Evolutionary conservation across 768 basidiomycete species (phyloP).

Genomic region (Dacryopinax primogenitus): DNA sequence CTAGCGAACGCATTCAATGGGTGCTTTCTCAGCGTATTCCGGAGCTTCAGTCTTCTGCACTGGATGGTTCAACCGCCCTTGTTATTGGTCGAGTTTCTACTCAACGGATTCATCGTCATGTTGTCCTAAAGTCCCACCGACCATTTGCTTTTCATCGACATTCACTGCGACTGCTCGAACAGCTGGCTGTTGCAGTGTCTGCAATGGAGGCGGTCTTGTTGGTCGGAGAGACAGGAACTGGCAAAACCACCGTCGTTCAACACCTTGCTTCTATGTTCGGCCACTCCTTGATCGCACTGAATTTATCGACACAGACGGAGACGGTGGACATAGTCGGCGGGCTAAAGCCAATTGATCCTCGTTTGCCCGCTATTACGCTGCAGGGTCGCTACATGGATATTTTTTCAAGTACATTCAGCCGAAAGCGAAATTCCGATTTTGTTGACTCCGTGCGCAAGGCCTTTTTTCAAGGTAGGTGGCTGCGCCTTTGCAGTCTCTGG

Average conservation of each 20-base stretch:
- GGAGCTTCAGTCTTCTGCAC: constrained; percentile 52
- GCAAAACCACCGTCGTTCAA: constrained; percentile 87
- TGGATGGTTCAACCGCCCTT: constrained; percentile 46
- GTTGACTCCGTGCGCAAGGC: constrained; percentile 71
- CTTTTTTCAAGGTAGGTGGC: constrained; percentile 74
- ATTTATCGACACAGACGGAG: constrained; percentile 92
- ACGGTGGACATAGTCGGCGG: constrained; percentile 88
- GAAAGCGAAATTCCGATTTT: constrained; percentile 77
- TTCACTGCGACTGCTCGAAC: constrained; percentile 62
- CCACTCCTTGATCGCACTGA: constrained; percentile 71
- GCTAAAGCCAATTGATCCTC: constrained; percentile 88
- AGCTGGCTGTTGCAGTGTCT: constrained; percentile 60
- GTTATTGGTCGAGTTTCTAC: constrained; percentile 38
- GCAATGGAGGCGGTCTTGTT: constrained; percentile 74
- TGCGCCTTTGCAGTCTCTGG: constrained; percentile 70
- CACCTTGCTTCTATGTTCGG: constrained; percentile 70
- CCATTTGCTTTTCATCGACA: constrained; percentile 87
- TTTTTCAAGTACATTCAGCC: constrained; percentile 78
- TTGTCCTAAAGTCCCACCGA: constrained; percentile 33
- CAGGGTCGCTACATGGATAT: constrained; percentile 64
- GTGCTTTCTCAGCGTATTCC: constrained; percentile 53
- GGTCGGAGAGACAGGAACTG: constrained; percentile 98
- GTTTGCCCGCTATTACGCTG: constrained; percentile 56
- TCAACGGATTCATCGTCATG: constrained; percentile 33
- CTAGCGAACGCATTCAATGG: constrained; percentile 58